Conservation (phyloP, 441 rosid genomes). For the Flueggea neowawraea region DNA sequence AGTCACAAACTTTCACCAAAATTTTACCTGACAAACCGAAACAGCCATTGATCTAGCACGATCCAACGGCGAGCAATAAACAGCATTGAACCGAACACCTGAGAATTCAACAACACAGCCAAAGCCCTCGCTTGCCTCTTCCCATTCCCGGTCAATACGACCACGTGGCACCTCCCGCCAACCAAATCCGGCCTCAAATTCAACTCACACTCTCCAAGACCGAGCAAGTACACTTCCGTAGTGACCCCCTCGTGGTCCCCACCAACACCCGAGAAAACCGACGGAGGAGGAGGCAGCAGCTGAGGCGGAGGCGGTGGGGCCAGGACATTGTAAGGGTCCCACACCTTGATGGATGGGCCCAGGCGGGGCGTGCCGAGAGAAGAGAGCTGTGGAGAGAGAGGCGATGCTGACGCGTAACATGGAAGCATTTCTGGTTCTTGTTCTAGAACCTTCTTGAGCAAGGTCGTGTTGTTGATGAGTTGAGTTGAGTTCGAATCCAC, state of each 20-base stretch:
- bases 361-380: conserved; percentile 84
- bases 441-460: conserved; percentile 77
- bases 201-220: conserved; percentile 79
- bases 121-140: conserved; percentile 93
- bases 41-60: conserved; percentile 84
- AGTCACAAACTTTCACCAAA: neutral
- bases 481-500: conserved; percentile 20
- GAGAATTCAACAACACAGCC: conserved; percentile 78
- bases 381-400: conserved; percentile 87
- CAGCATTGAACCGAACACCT: conserved; percentile 68
- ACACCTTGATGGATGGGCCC: conserved; percentile 91
- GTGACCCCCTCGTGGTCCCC: conserved; percentile 29
- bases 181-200: conserved; percentile 70
- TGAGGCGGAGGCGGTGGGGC: conserved; percentile 57
- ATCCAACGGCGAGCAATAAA: conserved; percentile 77
- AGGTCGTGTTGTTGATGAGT: conserved; percentile 23
- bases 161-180: conserved; percentile 76
- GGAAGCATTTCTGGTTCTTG: conserved; percentile 94
- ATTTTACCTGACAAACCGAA: conserved; percentile 74
- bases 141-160: conserved; percentile 68
- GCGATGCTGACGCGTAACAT: conserved; percentile 88
- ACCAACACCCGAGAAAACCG: neutral
- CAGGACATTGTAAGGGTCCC: conserved; percentile 96
- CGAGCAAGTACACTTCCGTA: conserved; percentile 69
- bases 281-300: neutral